A percentile compares a stretch with the other conserved stretches of the same genome.
phyloP scores from a whole-genome alignment of 352 stramenopile genomes.

The Phytophthora idaei region DNA sequence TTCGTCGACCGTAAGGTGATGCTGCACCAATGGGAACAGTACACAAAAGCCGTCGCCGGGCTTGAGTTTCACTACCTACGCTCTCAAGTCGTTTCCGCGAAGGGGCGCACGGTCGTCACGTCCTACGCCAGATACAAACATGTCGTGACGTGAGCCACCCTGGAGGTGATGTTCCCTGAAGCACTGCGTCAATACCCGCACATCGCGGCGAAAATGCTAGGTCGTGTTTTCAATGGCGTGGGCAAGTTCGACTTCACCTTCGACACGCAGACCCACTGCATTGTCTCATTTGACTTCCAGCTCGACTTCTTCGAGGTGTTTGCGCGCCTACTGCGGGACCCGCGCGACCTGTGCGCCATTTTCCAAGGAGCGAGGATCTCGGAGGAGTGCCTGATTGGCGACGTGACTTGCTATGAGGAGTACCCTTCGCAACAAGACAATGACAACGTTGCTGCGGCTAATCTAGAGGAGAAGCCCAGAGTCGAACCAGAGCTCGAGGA shows the following conservation, averaged over 20 bases:
- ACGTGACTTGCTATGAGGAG: conserved; percentile 37
- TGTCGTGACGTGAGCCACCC: conserved; percentile 46
- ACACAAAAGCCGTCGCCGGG: conserved; percentile 45
- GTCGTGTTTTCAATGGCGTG: conserved; percentile 35
- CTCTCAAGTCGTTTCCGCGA: conserved; percentile 31
- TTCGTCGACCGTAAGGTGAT: conserved; percentile 51
- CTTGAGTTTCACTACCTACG: conserved; percentile 46
- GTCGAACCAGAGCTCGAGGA: neutral
- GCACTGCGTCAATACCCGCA: conserved; percentile 29
- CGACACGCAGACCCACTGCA: conserved; percentile 38
- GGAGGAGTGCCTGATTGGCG: conserved; percentile 59
- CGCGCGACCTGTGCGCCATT: conserved; percentile 41
- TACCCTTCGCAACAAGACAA: neutral
- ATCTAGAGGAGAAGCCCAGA: conserved; percentile 1
- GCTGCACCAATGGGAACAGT: conserved; percentile 56
- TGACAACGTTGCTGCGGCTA: neutral
- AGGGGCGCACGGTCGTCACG: conserved; percentile 38
- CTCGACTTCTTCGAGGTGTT: conserved; percentile 53
- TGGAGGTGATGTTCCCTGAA: conserved; percentile 62
- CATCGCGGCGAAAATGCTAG: conserved; percentile 40
- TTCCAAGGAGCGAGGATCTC: conserved; percentile 52
- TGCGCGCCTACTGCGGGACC: conserved; percentile 44
- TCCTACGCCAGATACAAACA: conserved; percentile 48
- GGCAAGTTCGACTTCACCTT: conserved; percentile 54
- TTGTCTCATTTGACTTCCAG: conserved; percentile 52